These are phyloP conservation scores for Calocera viscosa DNA, from an alignment of 768 basidiomycete species.

Conservation along the genomic window DNA sequence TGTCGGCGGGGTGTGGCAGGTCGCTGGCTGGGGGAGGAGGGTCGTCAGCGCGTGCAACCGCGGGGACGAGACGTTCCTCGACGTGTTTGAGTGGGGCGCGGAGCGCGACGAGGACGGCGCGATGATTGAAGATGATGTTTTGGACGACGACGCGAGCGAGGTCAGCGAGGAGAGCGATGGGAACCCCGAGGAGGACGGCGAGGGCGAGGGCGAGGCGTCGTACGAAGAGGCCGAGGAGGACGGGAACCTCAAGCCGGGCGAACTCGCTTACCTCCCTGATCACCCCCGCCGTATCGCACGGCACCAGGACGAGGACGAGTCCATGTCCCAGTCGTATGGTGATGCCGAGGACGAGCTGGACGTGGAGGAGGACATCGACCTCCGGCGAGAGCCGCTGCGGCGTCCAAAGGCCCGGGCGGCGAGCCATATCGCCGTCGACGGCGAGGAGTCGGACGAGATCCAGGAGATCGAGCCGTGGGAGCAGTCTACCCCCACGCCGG, in stretches of 20 bases:
- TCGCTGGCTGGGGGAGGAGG: constrained; percentile 86
- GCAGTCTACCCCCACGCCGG: not conserved
- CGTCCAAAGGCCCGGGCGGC: not conserved
- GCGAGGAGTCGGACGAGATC: not conserved
- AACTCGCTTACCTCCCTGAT: not conserved
- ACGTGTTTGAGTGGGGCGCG: constrained; percentile 78
- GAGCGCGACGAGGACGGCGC: constrained; percentile 30
- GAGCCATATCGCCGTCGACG: not conserved
- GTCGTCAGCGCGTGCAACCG: constrained; percentile 89
- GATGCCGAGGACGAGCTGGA: constrained; percentile 4
- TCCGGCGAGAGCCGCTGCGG: not conserved
- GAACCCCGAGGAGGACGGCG: constrained; percentile 7
- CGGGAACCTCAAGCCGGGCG: not conserved
- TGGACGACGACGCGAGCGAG: constrained; percentile 55
- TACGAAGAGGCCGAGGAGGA: not conserved
- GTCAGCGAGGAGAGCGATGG: constrained; percentile 43
- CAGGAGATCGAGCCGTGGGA: constrained; percentile 2
- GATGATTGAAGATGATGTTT: constrained; percentile 5
- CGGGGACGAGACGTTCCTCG: constrained; percentile 61
- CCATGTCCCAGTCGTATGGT: constrained; percentile 3
- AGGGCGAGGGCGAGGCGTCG: constrained; percentile 7
- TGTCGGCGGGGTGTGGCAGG: constrained; percentile 95
- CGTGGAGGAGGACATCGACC: constrained; percentile 5
- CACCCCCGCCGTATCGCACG: not conserved
- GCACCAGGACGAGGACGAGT: constrained; percentile 1